Base-by-base conservation (phyloP, 2,329 filamentous ascomycete genomes). In the Akanthomyces muscarius region DNA sequence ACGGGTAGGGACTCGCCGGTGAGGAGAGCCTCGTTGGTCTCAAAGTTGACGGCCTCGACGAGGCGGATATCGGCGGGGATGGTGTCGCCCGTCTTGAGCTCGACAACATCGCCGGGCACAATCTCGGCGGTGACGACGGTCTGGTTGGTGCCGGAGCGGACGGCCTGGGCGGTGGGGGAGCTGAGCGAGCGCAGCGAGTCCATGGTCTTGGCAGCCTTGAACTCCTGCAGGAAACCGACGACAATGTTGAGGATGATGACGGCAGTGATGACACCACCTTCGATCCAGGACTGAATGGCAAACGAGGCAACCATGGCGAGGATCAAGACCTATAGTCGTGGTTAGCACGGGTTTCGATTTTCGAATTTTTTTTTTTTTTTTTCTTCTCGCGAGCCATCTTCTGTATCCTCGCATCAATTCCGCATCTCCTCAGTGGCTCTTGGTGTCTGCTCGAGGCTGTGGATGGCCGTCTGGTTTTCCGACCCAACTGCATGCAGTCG, bases 21-120 rank as follows among this genome's bases (percentile, higher is more conserved):
- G 14, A 88, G 78, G 23, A 87, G 78, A 1, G 85, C 84, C 71
- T 88, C 86, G 65, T 92, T 87, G 66, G 86, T 88, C 68, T 87
- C 86, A 48, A 88, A 81, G 72, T 90, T 90, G 76, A 89, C 82
- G 28, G 79, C 81, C 65, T 87, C 82, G 44, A 86, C 68, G 2
- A 83, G 69, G 57, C 84, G 78, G 7, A 87, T 72, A 67, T 88
- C 86, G 4, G 85, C 85, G 23, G 85, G 85, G 28, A 87, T 78
- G n/a, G 83, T 85, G 66, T 86, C 84, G 51, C 86, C 85, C 1
- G 78, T 83, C 72, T 78, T 82, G 68, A 81, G 74, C 58, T 79
- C 75, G 38, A 82, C 81, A 65, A 87, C 75, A 63, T 88, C 86
- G 36, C 86, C 86, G 25, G 80, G 80, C 1, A 86, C 83, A 30